These are phyloP conservation scores for Lactuca saligna DNA, from an alignment of 129 eudicot genomes.

Conservation along the genomic window DNA sequence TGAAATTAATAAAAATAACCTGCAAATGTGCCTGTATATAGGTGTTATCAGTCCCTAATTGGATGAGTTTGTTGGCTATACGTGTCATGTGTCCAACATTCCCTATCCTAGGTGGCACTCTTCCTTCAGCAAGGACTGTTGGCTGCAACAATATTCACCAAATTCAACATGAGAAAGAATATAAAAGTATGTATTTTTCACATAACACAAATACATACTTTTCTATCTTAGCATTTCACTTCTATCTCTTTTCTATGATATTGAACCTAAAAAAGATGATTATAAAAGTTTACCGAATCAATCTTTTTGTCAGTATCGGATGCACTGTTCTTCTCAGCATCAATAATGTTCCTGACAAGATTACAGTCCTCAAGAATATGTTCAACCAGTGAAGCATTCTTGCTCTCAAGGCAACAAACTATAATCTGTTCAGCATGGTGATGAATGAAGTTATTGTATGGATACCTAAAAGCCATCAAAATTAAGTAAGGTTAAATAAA, in stretches of 20 bases:
- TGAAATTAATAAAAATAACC: conserved; percentile 35
- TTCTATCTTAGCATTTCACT: no score
- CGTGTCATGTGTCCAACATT: conserved; percentile 93
- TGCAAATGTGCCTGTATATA: conserved; percentile 62
- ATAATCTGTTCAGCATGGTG: conserved; percentile 81
- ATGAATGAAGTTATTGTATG: conserved; percentile 93
- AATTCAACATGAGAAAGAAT: no score
- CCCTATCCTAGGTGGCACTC: conserved; percentile 76
- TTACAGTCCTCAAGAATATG: conserved; percentile 77
- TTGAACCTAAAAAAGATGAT: no score
- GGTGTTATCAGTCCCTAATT: conserved; percentile 57
- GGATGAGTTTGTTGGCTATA: conserved; percentile 85
- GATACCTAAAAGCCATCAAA: conserved; percentile 58
- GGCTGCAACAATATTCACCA: conserved; percentile 58
- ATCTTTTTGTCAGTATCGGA: conserved; percentile 46
- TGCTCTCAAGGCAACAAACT: conserved; percentile 76
- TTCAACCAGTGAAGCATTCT: conserved; percentile 56
- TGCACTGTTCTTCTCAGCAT: conserved; percentile 55
- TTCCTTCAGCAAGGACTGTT: conserved; percentile 70
- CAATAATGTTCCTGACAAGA: conserved; percentile 79
- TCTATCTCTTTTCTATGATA: no score
- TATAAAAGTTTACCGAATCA: conserved; percentile 37
- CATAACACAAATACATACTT: no score
- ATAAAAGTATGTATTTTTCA: no score
- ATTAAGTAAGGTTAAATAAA: background rate